Base-by-base conservation (phyloP, 164 flowering plant species). In the Vitis cinerea region DNA sequence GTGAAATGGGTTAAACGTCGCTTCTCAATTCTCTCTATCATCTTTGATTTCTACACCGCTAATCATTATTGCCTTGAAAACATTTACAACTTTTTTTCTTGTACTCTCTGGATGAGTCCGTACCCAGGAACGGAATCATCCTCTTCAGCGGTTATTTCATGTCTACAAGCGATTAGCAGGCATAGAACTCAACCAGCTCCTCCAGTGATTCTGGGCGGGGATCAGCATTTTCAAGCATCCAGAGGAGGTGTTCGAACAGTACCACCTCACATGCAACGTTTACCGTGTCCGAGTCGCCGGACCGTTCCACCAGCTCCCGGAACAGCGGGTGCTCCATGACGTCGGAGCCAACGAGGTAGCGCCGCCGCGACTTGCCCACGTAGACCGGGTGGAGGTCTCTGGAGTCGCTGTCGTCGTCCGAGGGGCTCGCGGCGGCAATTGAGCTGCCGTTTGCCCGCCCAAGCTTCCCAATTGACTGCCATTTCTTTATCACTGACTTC, bases 211-310 rank as follows among this genome's bases (percentile, higher is more conserved):
- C 98, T 14, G 86, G 88, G 37, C 83, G 92, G 3, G 89, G 89
- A 67, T 90, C 97, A 2, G 90, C 94, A 73, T 88, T 89, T 63
- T 94, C 85, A 0, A 94, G 85, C 97, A 91, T 94, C 98, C 98
- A 94, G 2, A 94, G 86, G 74, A 94, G 70, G 77, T 94, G 98
- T 61, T 94, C 97, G 69, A 94, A 94, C 81, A 94, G 52, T 2
- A 94, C 98, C 7, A 94, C 97, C 82, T 94, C 98, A 70, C 98
- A 94, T 0, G 86, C 83, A 9, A 94, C 86, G 10, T 73, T 70
- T 27, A 84, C 55, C 17, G 76, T 56, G 55, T 67, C 76, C 8
- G 48, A 66, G 14, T 74, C 84, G 14, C 71, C 75, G 37, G 91
- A 83, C 66, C 83, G 59, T 23, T 81, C 90, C 5, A 83, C 85